phyloP scores from a whole-genome alignment of 768 basidiomycete species.

The Suillus plorans region DNA sequence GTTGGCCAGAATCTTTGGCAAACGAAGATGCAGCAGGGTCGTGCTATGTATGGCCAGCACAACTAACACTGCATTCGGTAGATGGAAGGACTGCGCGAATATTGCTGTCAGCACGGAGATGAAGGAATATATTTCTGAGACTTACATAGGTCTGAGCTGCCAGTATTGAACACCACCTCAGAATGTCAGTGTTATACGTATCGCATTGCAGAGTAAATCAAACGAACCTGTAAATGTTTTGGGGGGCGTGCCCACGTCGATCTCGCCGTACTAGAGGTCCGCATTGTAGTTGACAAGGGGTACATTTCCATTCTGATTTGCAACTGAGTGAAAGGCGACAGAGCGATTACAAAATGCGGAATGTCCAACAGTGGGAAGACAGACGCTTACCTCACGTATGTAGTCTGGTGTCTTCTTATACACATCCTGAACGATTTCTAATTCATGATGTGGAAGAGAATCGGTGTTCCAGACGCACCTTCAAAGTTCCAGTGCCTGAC shows the following conservation, averaged over 20 bases:
- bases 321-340: neutral
- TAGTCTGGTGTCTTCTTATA: slow-evolving; percentile 78
- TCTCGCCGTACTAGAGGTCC: slow-evolving; percentile 1
- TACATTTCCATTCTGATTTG: slow-evolving; percentile 20
- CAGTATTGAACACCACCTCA: slow-evolving; percentile 49
- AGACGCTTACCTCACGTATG: no score
- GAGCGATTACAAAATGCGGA: no score
- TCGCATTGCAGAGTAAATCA: neutral
- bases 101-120: neutral
- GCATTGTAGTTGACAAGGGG: slow-evolving; percentile 30
- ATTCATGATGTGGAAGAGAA: neutral
- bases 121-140: neutral
- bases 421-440: slow-evolving; percentile 31
- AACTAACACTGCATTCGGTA: slow-evolving; percentile 18
- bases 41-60: slow-evolving; percentile 28
- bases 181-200: neutral
- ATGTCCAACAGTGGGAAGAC: no score
- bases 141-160: slow-evolving; percentile 44
- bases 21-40: slow-evolving; percentile 24
- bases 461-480: slow-evolving; percentile 34
- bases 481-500: slow-evolving; percentile 90
- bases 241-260: slow-evolving; percentile 50
- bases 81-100: slow-evolving; percentile 32
- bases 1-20: slow-evolving; percentile 11
- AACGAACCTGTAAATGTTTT: slow-evolving; percentile 35